Evolutionary conservation across 1,139 yeast species (phyloP), one percentile per base, ranked within the genome.

Genomic region (Saccharomyces uvarum): DNA sequence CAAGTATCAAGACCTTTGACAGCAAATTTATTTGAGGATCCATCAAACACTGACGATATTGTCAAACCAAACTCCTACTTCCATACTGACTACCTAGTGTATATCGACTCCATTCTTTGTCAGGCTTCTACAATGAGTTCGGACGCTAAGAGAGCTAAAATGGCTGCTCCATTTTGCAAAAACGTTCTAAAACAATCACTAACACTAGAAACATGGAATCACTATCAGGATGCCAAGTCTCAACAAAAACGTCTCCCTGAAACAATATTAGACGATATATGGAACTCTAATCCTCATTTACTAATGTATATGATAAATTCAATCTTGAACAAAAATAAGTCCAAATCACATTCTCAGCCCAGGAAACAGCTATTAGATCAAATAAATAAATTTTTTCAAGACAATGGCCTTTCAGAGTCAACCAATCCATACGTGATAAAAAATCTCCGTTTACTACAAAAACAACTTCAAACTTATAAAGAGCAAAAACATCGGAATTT

Each of bases 401-500:
- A 62, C 8, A 60, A 63, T 27, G 54, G 59, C 11, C 49, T 64
- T 27, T 46, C 51, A n/a, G 56, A 58, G 4, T 56, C 67, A n/a
- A 46, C 47, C 4, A 60, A 63, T 49, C 56, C 54, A 31, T 56
- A 52, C 19, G 53, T 66, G 6, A 55, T 52, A 27, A 58, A 55
- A 24, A 57, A 60, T 27, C 32, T 55, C 11, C 50, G 53, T 2
- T 41, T 44, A 1, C 50, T 68, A 16, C 51, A 56, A 6, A 58
- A 53, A 27, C 56, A 56, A 44, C 56, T 56, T 47, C 56, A 57
- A 44, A 56, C 57, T 16, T 60, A 60, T 21, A 57, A 56, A 49
- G 57, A 55, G 16, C 84, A n/a, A 50, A 77, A 76, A 57, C 70
- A 70, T 26, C 74, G 77, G 51, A 38, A 16, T 47, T 51, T 51